These are phyloP conservation scores for Cryphonectria parasitica DNA, from an alignment of 2,329 filamentous ascomycete genomes.

Conservation along the genomic window DNA sequence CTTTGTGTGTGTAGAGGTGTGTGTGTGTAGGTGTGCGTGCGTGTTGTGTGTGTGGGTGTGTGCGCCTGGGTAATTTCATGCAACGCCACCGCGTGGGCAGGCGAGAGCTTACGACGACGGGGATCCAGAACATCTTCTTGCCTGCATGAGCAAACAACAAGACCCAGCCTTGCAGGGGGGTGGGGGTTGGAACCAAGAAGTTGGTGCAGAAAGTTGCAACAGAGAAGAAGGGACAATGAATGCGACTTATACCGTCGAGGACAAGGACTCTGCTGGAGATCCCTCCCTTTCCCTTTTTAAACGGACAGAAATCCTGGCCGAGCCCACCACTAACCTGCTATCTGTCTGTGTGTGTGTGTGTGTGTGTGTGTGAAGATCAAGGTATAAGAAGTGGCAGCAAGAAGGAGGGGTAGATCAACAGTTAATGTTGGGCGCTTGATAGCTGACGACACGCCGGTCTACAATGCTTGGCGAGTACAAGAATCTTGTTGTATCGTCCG, in stretches of 20 bases:
- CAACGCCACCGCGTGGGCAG: background rate
- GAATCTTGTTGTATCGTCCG: background rate
- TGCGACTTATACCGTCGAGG: background rate
- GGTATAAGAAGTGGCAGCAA: background rate
- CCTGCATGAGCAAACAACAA: background rate
- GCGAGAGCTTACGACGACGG: background rate
- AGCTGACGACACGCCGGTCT: background rate
- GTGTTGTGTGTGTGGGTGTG: background rate
- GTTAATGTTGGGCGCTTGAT: background rate
- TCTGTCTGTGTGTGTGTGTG: background rate
- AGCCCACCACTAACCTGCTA: background rate
- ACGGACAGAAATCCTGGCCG: background rate
- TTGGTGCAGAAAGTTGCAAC: background rate
- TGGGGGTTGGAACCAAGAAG: background rate
- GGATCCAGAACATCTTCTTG: background rate
- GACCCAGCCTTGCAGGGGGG: background rate
- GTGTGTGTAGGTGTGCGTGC: background rate
- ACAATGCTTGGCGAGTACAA: background rate
- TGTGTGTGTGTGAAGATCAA: background rate
- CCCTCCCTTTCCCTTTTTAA: background rate
- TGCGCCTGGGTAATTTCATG: background rate
- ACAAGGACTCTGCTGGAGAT: background rate
- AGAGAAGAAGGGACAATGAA: background rate
- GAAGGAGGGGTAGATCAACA: background rate
- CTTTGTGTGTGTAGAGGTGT: background rate